These are phyloP conservation scores for Phaseolus coccineus DNA, from an alignment of 331 rosid species.

Conservation along the genomic window DNA sequence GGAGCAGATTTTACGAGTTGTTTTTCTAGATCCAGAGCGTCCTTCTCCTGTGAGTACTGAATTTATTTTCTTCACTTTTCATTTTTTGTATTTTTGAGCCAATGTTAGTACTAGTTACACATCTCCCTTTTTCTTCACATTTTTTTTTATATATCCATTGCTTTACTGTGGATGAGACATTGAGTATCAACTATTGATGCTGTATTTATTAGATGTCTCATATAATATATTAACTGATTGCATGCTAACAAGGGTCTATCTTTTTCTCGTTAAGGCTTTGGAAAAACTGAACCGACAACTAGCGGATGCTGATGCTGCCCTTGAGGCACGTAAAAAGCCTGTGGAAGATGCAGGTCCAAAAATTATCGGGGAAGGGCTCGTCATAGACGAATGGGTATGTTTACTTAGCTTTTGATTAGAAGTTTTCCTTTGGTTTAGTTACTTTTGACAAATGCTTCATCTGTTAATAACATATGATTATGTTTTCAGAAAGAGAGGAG, in stretches of 20 bases:
- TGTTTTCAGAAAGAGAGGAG: slow-evolving; percentile 87
- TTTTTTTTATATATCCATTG: not conserved
- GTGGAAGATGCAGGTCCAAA: slow-evolving; percentile 77
- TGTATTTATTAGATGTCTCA: not conserved
- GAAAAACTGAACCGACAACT: slow-evolving; percentile 81
- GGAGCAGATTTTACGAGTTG: slow-evolving; percentile 89
- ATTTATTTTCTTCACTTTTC: not conserved
- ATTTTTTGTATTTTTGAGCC: slow-evolving; percentile 6
- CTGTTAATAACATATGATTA: not conserved
- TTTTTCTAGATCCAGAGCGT: slow-evolving; percentile 89
- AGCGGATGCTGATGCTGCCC: slow-evolving; percentile 86
- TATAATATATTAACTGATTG: not conserved
- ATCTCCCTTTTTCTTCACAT: not conserved
- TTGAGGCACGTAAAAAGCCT: slow-evolving; percentile 82
- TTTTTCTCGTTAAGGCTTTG: slow-evolving; percentile 54
- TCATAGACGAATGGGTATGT: slow-evolving; percentile 87
- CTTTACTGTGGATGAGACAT: slow-evolving; percentile 1
- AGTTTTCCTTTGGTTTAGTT: slow-evolving; percentile 5
- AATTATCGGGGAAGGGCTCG: slow-evolving; percentile 90
- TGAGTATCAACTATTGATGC: not conserved
- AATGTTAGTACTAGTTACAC: not conserved
- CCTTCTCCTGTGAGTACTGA: slow-evolving; percentile 71
- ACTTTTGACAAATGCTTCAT: slow-evolving; percentile 1
- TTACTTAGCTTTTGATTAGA: not conserved
- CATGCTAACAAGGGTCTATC: slow-evolving; percentile 23